A percentile compares a stretch with the other conserved stretches of the same genome.
Evolutionary conservation across 2,329 filamentous ascomycete species (phyloP).

Genomic region (Phyllosticta citriasiana): DNA sequence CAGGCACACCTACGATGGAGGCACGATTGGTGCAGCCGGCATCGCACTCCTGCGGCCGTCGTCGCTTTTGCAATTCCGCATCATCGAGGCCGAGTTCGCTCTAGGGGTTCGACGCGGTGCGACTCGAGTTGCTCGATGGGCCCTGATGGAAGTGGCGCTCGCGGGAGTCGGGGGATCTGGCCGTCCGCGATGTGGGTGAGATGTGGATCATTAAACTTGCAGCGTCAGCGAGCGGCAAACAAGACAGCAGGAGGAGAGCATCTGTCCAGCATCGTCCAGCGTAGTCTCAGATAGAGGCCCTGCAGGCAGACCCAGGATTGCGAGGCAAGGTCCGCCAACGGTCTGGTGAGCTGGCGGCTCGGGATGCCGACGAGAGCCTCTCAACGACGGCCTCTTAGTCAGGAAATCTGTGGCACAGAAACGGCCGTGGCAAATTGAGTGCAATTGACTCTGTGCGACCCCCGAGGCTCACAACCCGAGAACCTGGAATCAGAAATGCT

Average conservation of each 20-base stretch:
- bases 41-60: neutral
- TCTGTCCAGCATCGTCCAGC: neutral
- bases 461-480: neutral
- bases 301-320: neutral
- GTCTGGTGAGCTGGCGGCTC: neutral
- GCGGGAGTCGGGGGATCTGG: no score
- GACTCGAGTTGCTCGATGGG: neutral
- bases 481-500: conserved; percentile 1
- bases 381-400: neutral
- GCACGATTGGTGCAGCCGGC: neutral
- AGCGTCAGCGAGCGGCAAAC: neutral
- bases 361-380: neutral
- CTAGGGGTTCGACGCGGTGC: neutral
- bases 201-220: neutral
- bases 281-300: neutral
- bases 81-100: neutral
- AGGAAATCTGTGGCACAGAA: conserved; percentile 2
- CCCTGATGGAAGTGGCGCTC: neutral
- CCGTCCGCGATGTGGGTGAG: neutral
- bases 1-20: neutral
- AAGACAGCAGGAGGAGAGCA: neutral
- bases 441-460: neutral
- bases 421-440: conserved; percentile 7
- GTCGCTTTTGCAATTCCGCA: neutral
- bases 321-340: neutral